Base-by-base conservation (phyloP, 257 asterid genomes). In the Solanum ossicruentum region DNA sequence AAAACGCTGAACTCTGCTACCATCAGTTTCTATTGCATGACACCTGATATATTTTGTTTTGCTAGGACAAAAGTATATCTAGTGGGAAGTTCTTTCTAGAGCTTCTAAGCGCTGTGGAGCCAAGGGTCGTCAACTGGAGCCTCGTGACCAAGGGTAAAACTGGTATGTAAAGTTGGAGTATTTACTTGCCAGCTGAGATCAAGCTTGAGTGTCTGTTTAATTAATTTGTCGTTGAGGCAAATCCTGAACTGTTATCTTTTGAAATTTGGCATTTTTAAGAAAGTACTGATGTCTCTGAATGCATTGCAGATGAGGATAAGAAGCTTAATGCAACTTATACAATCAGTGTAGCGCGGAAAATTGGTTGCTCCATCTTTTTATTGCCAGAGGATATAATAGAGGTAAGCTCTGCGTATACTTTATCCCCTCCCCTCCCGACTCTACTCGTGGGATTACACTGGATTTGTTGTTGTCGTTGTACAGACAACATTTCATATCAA, bases 121-220 rank as follows among this genome's bases (percentile, higher is more conserved):
- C 97, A 49, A 93, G 98, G 85, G 99, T 94, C 10, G 97, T 95
- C 21, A 95, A 94, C 87, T 94, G 97, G 97, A 91, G 95, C 93
- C 93, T 95, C 18, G 98, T 95, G 47, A 95, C 99, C 45, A 92
- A 87, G 78, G 99, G 98, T 2, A 94, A 89, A 89, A 93, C 94
- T n/a, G 98, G 99, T 93, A 90, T 5, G n/a, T 8, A 6, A 47
- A 63, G 41, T 63, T 63, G 15, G 39, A 63, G 4, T 21, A 41
- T 13, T 60, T 60, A n/a, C 1, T 60, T 2, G 32, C 32, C 28
- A 60, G 20, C 12, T 60, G 36, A 21, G 16, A 16, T 15, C 6
- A 60, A 5, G 32, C 23, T 28, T 23, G 41, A 23, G 70, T 12
- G 2, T 63, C 1, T 60, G 36, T 63, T 0, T 26, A 63, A 23